Base-by-base conservation (phyloP, 2,329 filamentous ascomycete genomes). In the Hymenoscyphus fructigenus region DNA sequence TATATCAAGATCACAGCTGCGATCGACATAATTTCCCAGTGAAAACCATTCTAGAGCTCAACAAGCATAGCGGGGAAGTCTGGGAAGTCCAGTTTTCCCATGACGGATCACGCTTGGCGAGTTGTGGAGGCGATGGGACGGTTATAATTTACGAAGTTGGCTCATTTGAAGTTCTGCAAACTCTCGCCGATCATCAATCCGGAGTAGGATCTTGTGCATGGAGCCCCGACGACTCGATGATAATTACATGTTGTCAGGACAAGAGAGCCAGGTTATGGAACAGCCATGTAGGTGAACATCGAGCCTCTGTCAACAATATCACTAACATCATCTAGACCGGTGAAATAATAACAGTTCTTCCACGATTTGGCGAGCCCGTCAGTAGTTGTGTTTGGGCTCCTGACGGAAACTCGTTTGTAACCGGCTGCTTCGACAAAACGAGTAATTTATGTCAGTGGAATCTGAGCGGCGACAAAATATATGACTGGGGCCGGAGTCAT, bases 41-140 rank as follows among this genome's bases (percentile, higher is more conserved):
- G 0, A 85, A 90, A 61, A 83, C 88, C 1, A 83, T 89, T 6
- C 76, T 89, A 17, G 89, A 96, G 71, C 82, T 98, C 3, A 83
- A 83, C 32, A 84, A 91, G 63, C 89, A 96, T 73, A 80, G 80
- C 0, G 91, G 92, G 64, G 94, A 99, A 78, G 90, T 97, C 14
- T 99, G 94, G 93, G 91, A 92, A 73, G 83, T 97, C 12, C 85
- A 89, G 60, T 99, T 97, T 76, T 98, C 94, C 5, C 89, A 96
- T 67, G 89, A 97, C 72, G 95, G 95, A 17, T 86, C 84, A 26
- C 90, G 86, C 71, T 79, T 99, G 64, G 95, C 93, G 1, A 94
- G 91, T 41, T 91, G 92, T 65, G 92, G 94, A 59, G 86, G 86
- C 71, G 91, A 92, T 67, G 86, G 86, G 32, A 83, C 84, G 7